These are phyloP conservation scores for Tirmania nivea DNA, from an alignment of 495 filamentous ascomycete genomes.

Conservation along the genomic window DNA sequence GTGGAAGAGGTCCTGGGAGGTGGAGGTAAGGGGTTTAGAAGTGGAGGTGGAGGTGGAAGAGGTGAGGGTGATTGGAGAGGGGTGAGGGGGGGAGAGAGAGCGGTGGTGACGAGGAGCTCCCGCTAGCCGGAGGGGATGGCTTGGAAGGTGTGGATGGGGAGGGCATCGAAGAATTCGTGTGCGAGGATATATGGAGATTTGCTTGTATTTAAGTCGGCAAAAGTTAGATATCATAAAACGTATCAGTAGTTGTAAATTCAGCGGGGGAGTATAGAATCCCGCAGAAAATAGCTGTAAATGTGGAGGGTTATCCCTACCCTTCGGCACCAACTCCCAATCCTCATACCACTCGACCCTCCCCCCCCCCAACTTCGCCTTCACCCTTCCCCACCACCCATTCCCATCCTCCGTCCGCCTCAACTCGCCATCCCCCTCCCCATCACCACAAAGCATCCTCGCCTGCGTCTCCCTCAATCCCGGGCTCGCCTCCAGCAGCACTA, in stretches of 20 bases:
- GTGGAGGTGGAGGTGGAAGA: slow-evolving; percentile 17
- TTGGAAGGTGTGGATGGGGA: slow-evolving; percentile 91
- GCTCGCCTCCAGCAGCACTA: slow-evolving; percentile 86
- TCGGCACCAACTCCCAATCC: slow-evolving; percentile 59
- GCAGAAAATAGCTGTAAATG: neutral
- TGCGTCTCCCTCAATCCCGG: slow-evolving; percentile 51
- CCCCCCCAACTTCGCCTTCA: slow-evolving; percentile 16
- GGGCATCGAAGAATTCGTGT: slow-evolving; percentile 98
- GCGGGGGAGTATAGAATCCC: neutral
- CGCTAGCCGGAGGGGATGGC: slow-evolving; percentile 29
- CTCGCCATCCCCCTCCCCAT: slow-evolving; percentile 34
- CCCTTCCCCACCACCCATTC: slow-evolving; percentile 42
- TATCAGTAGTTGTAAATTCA: neutral
- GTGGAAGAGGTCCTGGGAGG: slow-evolving; percentile 27
- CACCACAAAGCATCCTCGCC: slow-evolving; percentile 61
- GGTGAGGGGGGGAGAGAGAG: neutral
- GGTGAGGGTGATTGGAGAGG: slow-evolving; percentile 21
- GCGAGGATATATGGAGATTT: slow-evolving; percentile 84
- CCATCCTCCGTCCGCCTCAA: slow-evolving; percentile 56
- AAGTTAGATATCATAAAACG: slow-evolving; percentile 19
- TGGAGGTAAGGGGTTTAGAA: slow-evolving; percentile 26
- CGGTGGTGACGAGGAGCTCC: slow-evolving; percentile 20
- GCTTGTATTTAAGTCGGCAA: slow-evolving; percentile 9
- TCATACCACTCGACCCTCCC: slow-evolving; percentile 69
- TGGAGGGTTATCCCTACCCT: neutral